These are phyloP conservation scores for Datura wrightii DNA, from an alignment of 257 asterid genomes.

Conservation along the genomic window DNA sequence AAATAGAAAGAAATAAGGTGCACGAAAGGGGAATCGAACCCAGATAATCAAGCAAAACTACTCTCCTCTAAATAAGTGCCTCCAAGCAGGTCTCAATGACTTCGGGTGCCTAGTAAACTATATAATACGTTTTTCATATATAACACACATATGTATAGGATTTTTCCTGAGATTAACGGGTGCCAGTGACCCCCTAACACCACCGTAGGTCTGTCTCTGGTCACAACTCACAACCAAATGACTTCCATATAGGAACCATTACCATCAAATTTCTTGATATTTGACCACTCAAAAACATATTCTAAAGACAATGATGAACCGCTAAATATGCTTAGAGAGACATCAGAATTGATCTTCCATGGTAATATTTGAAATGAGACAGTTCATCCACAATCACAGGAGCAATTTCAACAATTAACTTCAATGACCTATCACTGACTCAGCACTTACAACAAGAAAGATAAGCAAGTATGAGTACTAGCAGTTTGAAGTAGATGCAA, in stretches of 20 bases:
- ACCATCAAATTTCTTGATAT: not conserved
- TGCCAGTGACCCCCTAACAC: too few species aligned
- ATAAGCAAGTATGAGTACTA: not conserved
- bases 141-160: too few species aligned
- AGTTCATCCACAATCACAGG: not conserved
- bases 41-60: too few species aligned
- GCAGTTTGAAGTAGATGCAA: not conserved
- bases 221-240: not conserved
- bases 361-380: not conserved
- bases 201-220: too few species aligned
- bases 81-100: too few species aligned
- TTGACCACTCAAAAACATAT: not conserved
- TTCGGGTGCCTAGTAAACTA: too few species aligned
- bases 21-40: too few species aligned
- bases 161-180: too few species aligned
- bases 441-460: not conserved
- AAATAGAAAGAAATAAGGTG: too few species aligned
- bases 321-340: not conserved
- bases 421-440: not conserved
- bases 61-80: too few species aligned
- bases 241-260: not conserved
- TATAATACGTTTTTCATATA: too few species aligned
- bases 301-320: not conserved
- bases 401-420: slow-evolving; percentile 8
- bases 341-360: not conserved